A percentile compares a stretch with the other conserved stretches of the same genome.
These are phyloP conservation scores for Lactifluus rugatus DNA, from an alignment of 768 basidiomycete species.

Conservation along the genomic window DNA sequence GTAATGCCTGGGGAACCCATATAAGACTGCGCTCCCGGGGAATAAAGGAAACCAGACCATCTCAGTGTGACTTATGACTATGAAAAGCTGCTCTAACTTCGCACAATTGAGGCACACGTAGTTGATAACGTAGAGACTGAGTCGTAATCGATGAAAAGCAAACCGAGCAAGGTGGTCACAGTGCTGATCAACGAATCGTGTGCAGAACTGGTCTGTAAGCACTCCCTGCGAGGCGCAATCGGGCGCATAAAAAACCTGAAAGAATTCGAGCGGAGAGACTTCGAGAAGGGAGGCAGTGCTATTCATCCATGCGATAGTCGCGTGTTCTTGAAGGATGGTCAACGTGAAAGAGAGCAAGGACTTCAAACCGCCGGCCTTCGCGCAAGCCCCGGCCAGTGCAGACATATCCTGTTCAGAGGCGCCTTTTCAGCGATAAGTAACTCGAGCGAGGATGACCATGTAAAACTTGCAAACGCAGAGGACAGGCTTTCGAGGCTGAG, in stretches of 20 bases:
- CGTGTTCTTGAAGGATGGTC: conserved; percentile 31
- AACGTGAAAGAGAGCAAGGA: conserved; percentile 50
- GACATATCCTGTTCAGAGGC: conserved; percentile 41
- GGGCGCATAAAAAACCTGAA: conserved; percentile 61
- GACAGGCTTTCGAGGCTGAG: conserved; percentile 59
- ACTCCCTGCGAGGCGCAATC: conserved; percentile 32
- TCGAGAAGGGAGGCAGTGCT: conserved; percentile 36
- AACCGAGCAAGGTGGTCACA: conserved; percentile 43
- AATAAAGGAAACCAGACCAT: conserved; percentile 32
- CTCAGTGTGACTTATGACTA: conserved; percentile 40
- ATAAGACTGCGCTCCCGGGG: neutral
- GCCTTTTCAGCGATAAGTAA: neutral
- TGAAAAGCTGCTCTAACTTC: conserved; percentile 52
- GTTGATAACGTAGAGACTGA: conserved; percentile 40
- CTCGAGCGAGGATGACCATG: neutral
- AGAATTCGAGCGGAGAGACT: conserved; percentile 41
- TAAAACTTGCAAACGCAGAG: conserved; percentile 43
- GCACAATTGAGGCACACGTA: conserved; percentile 47
- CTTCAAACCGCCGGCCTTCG: conserved; percentile 28
- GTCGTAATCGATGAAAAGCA: conserved; percentile 54
- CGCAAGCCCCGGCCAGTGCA: conserved; percentile 34
- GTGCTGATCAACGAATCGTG: conserved; percentile 40
- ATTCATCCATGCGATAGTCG: conserved; percentile 33
- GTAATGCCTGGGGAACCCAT: conserved; percentile 27
- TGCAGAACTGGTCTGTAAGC: conserved; percentile 42